These are phyloP conservation scores for Grifola frondosa DNA, from an alignment of 1,284 basidiomycete species.

Conservation along the genomic window DNA sequence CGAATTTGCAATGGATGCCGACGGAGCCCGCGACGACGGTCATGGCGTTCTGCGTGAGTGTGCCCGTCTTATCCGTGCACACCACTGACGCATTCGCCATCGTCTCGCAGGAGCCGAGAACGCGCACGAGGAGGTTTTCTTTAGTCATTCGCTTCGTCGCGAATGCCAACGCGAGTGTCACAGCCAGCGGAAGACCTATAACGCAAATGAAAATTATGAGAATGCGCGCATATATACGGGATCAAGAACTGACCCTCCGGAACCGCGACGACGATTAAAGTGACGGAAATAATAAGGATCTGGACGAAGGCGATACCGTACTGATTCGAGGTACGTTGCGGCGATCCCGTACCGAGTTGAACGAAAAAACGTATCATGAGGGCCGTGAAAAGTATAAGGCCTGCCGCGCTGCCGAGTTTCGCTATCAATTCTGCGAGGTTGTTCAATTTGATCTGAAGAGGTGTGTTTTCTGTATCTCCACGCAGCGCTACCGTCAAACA, in stretches of 20 bases:
- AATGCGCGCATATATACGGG: slow-evolving; percentile 4
- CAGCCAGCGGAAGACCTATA: slow-evolving; percentile 88
- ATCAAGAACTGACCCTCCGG: slow-evolving; percentile 72
- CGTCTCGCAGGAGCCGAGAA: slow-evolving; percentile 95
- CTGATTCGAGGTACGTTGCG: slow-evolving; percentile 66
- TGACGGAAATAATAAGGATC: slow-evolving; percentile 94
- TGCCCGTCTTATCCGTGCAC: slow-evolving; percentile 96
- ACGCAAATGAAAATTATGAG: slow-evolving; percentile 12
- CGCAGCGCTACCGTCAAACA: slow-evolving; percentile 59
- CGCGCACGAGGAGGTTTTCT: slow-evolving; percentile 92
- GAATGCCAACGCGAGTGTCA: slow-evolving; percentile 94
- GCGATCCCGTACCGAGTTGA: slow-evolving; percentile 64
- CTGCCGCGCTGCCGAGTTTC: slow-evolving; percentile 82
- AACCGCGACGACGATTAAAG: slow-evolving; percentile 94
- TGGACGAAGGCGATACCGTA: slow-evolving; percentile 93
- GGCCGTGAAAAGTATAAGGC: slow-evolving; percentile 78
- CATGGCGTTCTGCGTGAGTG: slow-evolving; percentile 94
- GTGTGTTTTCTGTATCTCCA: slow-evolving; percentile 83
- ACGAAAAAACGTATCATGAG: slow-evolving; percentile 97
- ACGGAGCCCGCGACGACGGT: slow-evolving; percentile 93
- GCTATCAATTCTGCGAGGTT: slow-evolving; percentile 91
- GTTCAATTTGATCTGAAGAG: slow-evolving; percentile 94
- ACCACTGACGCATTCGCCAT: slow-evolving; percentile 98
- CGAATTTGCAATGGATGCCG: slow-evolving; percentile 93
- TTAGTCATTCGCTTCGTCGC: slow-evolving; percentile 97